These are phyloP conservation scores for Niebla homalea DNA, from an alignment of 495 filamentous ascomycete genomes.

Conservation along the genomic window DNA sequence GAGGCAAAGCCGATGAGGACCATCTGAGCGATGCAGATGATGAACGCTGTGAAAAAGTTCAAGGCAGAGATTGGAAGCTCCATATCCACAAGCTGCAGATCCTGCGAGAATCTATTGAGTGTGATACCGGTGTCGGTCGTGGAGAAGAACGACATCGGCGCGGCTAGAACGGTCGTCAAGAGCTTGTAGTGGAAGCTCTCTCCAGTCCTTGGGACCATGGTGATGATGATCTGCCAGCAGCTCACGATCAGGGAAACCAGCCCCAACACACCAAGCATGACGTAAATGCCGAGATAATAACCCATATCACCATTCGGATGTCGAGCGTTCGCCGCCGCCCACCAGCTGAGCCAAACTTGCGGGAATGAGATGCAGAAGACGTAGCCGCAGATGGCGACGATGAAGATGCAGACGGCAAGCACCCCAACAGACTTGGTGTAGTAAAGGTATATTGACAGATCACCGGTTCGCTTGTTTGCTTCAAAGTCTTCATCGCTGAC, in stretches of 20 bases:
- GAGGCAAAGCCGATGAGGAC: conserved; percentile 37
- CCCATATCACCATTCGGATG: conserved; percentile 30
- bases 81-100: conserved; percentile 47
- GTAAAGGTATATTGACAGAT: conserved; percentile 44
- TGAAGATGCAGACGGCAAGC: conserved; percentile 30
- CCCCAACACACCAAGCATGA: conserved; percentile 33
- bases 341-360: conserved; percentile 43
- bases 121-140: conserved; percentile 33
- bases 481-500: conserved; percentile 12
- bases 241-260: conserved; percentile 31
- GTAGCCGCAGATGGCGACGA: conserved; percentile 29
- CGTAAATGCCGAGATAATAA: conserved; percentile 44
- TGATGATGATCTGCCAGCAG: conserved; percentile 40
- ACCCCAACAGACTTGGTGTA: conserved; percentile 42
- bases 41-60: conserved; percentile 31
- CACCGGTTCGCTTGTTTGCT: conserved; percentile 32
- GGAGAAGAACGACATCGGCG: conserved; percentile 35
- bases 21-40: conserved; percentile 37
- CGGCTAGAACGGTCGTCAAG: conserved; percentile 35
- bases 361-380: conserved; percentile 37
- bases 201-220: conserved; percentile 39
- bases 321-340: conserved; percentile 32
- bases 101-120: conserved; percentile 46
- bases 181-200: conserved; percentile 36
- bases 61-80: conserved; percentile 36